Evolutionary conservation across 2,329 filamentous ascomycete genomes (phyloP).

Genomic region (Colletotrichum sansevieriae): DNA sequence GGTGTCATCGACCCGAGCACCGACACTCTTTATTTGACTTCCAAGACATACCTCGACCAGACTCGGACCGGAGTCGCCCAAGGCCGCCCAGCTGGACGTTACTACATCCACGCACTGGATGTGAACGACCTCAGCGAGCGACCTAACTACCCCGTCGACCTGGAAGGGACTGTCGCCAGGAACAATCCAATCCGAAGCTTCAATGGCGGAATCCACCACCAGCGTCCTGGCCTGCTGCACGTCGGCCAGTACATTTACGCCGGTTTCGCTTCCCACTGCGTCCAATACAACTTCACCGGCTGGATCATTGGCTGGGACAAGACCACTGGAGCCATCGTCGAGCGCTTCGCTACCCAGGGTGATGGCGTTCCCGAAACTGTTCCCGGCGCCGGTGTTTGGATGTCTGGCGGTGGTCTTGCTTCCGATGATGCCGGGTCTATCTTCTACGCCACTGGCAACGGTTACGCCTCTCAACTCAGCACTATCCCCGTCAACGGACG

Average conservation of each 20-base stretch:
- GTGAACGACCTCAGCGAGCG: slow-evolving; percentile 54
- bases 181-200: slow-evolving; percentile 64
- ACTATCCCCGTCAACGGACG: slow-evolving; percentile 55
- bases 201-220: slow-evolving; percentile 64
- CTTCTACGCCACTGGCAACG: slow-evolving; percentile 56
- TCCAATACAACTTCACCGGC: slow-evolving; percentile 68
- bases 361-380: slow-evolving; percentile 53
- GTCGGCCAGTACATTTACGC: slow-evolving; percentile 63
- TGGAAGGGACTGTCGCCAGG: slow-evolving; percentile 60
- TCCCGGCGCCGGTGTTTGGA: slow-evolving; percentile 59
- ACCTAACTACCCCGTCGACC: slow-evolving; percentile 60
- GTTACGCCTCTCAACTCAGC: slow-evolving; percentile 55
- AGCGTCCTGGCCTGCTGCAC: slow-evolving; percentile 62
- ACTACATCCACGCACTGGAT: slow-evolving; percentile 54
- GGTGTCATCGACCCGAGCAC: slow-evolving; percentile 60
- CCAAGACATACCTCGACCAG: slow-evolving; percentile 58
- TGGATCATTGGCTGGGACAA: slow-evolving; percentile 64
- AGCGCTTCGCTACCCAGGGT: slow-evolving; percentile 57
- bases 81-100: slow-evolving; percentile 51
- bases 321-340: slow-evolving; percentile 53
- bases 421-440: slow-evolving; percentile 56
- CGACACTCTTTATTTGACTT: slow-evolving; percentile 58
- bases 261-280: slow-evolving; percentile 68
- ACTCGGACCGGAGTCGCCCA: slow-evolving; percentile 47
- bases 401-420: slow-evolving; percentile 55